Evolutionary conservation across 768 basidiomycete genomes (phyloP), one percentile per base, ranked within the genome.

Genomic region (Cytidiella melzeri): DNA sequence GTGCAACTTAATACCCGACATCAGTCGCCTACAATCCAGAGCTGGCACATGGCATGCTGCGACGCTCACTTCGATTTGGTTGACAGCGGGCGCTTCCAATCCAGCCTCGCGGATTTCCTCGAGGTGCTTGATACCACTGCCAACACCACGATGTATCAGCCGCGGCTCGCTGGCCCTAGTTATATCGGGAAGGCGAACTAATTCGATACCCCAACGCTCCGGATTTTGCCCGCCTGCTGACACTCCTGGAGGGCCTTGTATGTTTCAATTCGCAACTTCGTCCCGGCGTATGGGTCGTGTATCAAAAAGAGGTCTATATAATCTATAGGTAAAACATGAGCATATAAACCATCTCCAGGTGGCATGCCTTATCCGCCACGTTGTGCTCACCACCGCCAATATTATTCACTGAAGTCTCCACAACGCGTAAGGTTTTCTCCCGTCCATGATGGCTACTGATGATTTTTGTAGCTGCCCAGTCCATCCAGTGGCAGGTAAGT

Each of bases 1-100:
- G 57, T 92, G 88, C 30, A 92, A 70, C 87, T 90, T 57, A n/a
- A 21, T n/a, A n/a, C n/a, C n/a, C n/a, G n/a, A n/a, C n/a, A n/a
- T n/a, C n/a, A n/a, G n/a, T n/a, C n/a, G n/a, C n/a, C n/a, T n/a
- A n/a, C n/a, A n/a, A n/a, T n/a, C n/a, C n/a, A n/a, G n/a, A n/a
- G n/a, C n/a, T n/a, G n/a, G n/a, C n/a, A n/a, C n/a, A n/a, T n/a
- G n/a, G n/a, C n/a, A n/a, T 7, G 30, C 30, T 34, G 5, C 4
- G 24, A 15, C 28, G 23, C 67, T 37, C 62, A 80, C 88, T 75
- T 92, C 89, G 51, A 92, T 81, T 61, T 92, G 90, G 59, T 92
- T 91, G 44, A 92, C 83, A 5, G 81, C 66, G 13, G 90, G 90
- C 61, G 73, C 66, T 44, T 77, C 76, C 43, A 78, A 69, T 5